Conservation (phyloP, 108 stramenopile species). For the Conticribra weissflogii region DNA sequence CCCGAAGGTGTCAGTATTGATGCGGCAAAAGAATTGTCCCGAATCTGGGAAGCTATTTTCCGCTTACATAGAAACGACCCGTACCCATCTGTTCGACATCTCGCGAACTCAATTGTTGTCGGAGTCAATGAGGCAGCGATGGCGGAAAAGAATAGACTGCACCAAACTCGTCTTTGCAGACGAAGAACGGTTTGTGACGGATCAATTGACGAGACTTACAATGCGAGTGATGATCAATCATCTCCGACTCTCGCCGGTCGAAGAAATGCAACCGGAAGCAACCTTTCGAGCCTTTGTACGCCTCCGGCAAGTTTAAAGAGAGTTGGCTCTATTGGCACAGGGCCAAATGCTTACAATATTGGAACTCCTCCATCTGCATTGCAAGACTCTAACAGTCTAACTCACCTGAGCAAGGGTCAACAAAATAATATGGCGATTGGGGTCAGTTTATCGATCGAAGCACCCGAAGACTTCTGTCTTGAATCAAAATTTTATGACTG, state of each 20-base stretch:
- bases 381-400: not conserved
- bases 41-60: slow-evolving; percentile 76
- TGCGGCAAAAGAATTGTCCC: slow-evolving; percentile 54
- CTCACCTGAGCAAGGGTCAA: not conserved
- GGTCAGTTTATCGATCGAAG: too few species aligned
- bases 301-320: slow-evolving; percentile 9
- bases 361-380: slow-evolving; percentile 26
- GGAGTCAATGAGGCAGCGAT: slow-evolving; percentile 77
- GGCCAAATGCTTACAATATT: slow-evolving; percentile 13
- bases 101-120: slow-evolving; percentile 68
- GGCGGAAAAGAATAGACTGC: slow-evolving; percentile 43
- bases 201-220: not conserved
- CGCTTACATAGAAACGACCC: slow-evolving; percentile 76
- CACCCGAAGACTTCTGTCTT: slow-evolving; percentile 48
- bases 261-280: slow-evolving; percentile 27
- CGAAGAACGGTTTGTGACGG: slow-evolving; percentile 21
- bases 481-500: slow-evolving; percentile 77
- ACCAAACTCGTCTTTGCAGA: slow-evolving; percentile 9
- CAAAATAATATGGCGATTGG: too few species aligned
- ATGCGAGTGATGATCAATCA: slow-evolving; percentile 3
- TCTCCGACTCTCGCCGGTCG: slow-evolving; percentile 7
- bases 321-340: slow-evolving; percentile 24
- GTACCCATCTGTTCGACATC: slow-evolving; percentile 64
- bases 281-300: slow-evolving; percentile 17
- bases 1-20: slow-evolving; percentile 53